These are phyloP conservation scores for Pythium brachiatum DNA, from an alignment of 352 stramenopile genomes.

Conservation along the genomic window DNA sequence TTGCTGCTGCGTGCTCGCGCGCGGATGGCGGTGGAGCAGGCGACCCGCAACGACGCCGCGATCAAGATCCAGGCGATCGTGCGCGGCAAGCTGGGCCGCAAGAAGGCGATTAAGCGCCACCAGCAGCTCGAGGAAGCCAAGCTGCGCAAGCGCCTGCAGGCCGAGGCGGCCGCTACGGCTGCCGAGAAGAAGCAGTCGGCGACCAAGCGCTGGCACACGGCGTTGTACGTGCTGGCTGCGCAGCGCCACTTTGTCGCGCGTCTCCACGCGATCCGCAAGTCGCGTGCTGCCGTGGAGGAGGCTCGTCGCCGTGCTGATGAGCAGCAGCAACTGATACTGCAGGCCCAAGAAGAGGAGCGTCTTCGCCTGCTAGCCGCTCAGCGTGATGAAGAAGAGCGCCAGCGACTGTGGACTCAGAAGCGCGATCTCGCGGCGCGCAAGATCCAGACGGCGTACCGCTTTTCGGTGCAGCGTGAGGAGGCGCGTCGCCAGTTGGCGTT, in stretches of 20 bases:
- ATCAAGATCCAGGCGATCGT: slow-evolving; percentile 80
- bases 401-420: slow-evolving; percentile 58
- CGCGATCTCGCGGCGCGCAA: slow-evolving; percentile 45
- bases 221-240: slow-evolving; percentile 63
- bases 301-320: slow-evolving; percentile 68
- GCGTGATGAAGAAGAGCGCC: slow-evolving; percentile 61
- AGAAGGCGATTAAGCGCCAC: slow-evolving; percentile 59
- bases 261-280: slow-evolving; percentile 81
- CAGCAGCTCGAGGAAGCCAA: slow-evolving; percentile 74
- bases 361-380: slow-evolving; percentile 52
- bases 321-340: slow-evolving; percentile 54
- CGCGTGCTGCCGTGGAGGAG: slow-evolving; percentile 73
- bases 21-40: slow-evolving; percentile 34
- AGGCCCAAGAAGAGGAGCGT: slow-evolving; percentile 71
- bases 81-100: slow-evolving; percentile 77
- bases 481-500: slow-evolving; percentile 64
- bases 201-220: slow-evolving; percentile 75
- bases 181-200: slow-evolving; percentile 74
- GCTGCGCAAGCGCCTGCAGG: slow-evolving; percentile 69
- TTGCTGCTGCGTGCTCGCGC: slow-evolving; percentile 49
- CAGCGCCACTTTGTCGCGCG: slow-evolving; percentile 80
- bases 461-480: slow-evolving; percentile 63
- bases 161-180: slow-evolving; percentile 64
- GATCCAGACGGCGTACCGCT: slow-evolving; percentile 76
- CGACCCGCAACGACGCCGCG: slow-evolving; percentile 32